These are phyloP conservation scores for Quercus agrifolia DNA, from an alignment of 306 rosid species.

Conservation along the genomic window DNA sequence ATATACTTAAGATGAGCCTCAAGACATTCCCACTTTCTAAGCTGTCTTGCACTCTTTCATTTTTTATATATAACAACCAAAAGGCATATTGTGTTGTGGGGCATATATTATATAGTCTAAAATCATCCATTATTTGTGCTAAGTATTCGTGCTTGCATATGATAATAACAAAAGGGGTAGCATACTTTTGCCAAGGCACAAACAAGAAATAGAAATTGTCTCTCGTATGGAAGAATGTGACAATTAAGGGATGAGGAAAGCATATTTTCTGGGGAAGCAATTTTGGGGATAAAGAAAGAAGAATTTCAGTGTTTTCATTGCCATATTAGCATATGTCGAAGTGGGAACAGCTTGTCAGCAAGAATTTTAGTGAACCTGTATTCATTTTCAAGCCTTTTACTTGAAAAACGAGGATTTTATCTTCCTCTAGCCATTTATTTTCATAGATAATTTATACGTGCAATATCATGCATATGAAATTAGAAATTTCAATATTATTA, in stretches of 20 bases:
- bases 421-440: not conserved
- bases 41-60: no score
- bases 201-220: not conserved
- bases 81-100: not conserved
- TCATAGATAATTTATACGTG: not conserved
- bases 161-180: not conserved
- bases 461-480: not conserved
- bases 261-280: not conserved
- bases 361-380: not conserved
- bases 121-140: not conserved
- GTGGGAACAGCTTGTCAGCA: not conserved
- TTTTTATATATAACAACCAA: no score
- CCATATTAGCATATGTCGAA: not conserved
- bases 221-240: not conserved
- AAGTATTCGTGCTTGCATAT: not conserved
- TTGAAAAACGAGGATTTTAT: not conserved
- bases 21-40: no score
- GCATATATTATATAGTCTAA: not conserved
- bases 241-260: not conserved
- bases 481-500: not conserved
- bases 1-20: no score
- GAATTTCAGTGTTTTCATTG: not conserved
- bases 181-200: not conserved
- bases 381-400: not conserved
- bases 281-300: not conserved